phyloP scores from a whole-genome alignment of 2,329 filamentous ascomycete genomes.

The Fusarium brachygibbosum region DNA sequence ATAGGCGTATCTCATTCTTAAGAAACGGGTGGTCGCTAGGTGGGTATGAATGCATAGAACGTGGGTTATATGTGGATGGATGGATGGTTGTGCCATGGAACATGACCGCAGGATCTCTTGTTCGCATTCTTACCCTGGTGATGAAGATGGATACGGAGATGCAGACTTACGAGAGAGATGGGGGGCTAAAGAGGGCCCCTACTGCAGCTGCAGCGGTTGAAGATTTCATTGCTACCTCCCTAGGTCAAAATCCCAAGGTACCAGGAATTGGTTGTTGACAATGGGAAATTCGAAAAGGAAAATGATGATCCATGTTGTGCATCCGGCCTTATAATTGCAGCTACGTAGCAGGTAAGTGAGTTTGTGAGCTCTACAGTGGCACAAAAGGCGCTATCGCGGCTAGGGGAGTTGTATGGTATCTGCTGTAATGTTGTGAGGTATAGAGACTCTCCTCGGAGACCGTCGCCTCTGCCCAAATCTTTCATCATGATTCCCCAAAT shows the following conservation, averaged over 20 bases:
- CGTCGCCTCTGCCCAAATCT: constrained; percentile 1
- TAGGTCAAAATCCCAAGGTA: constrained; percentile 19
- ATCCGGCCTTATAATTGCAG: neutral
- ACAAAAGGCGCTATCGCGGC: neutral
- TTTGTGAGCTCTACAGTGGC: neutral
- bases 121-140: constrained; percentile 25
- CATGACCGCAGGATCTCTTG: constrained; percentile 28
- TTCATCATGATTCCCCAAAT: constrained; percentile 32
- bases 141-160: constrained; percentile 23
- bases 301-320: constrained; percentile 18
- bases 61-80: constrained; percentile 31
- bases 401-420: too few species aligned
- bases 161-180: neutral
- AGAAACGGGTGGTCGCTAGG: neutral
- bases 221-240: constrained; percentile 14
- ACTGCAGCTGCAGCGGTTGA: constrained; percentile 22
- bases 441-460: constrained; percentile 13
- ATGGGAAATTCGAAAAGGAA: constrained; percentile 21
- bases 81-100: constrained; percentile 34
- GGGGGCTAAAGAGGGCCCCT: constrained; percentile 27
- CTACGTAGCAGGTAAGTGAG: neutral
- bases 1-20: neutral
- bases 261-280: constrained; percentile 23
- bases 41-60: constrained; percentile 22
- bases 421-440: neutral